Conservation (phyloP, 495 filamentous ascomycete species). For the Aspergillus hancockii region DNA sequence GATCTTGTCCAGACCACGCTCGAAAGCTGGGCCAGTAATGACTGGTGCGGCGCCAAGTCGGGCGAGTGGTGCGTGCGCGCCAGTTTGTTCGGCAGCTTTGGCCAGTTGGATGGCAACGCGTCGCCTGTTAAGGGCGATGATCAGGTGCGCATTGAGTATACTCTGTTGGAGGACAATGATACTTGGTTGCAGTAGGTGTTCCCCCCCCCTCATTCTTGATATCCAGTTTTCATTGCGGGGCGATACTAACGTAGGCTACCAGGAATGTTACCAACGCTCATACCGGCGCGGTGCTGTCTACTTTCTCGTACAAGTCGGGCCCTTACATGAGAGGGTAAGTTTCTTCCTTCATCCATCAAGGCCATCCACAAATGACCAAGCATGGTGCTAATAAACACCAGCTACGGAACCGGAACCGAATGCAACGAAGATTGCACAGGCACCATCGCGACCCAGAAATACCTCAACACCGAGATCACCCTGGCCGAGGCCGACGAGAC, state of each 20-base stretch:
- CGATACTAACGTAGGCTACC: neutral
- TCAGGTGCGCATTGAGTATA: slow-evolving; percentile 38
- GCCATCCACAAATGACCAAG: neutral
- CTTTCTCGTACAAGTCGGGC: slow-evolving; percentile 31
- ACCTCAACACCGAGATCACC: slow-evolving; percentile 38
- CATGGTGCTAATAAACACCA: slow-evolving; percentile 2
- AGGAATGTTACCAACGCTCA: slow-evolving; percentile 36
- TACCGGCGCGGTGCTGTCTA: slow-evolving; percentile 33
- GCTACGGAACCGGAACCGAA: slow-evolving; percentile 41
- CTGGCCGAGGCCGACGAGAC: slow-evolving; percentile 33
- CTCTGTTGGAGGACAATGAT: slow-evolving; percentile 29
- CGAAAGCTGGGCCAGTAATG: slow-evolving; percentile 35
- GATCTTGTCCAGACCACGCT: slow-evolving; percentile 43
- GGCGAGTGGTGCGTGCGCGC: slow-evolving; percentile 45
- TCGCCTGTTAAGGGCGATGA: slow-evolving; percentile 30
- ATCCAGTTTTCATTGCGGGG: neutral
- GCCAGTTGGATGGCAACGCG: slow-evolving; percentile 34
- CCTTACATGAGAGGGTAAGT: slow-evolving; percentile 40
- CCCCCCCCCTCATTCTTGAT: neutral
- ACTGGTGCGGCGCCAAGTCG: slow-evolving; percentile 35
- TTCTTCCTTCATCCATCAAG: neutral
- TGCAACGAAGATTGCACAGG: slow-evolving; percentile 36
- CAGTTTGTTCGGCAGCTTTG: slow-evolving; percentile 40
- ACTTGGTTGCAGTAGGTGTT: slow-evolving; percentile 40
- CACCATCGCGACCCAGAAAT: slow-evolving; percentile 35